These are phyloP conservation scores for Aspergillus puulaauensis DNA, from an alignment of 2,329 filamentous ascomycete genomes.

Conservation along the genomic window DNA sequence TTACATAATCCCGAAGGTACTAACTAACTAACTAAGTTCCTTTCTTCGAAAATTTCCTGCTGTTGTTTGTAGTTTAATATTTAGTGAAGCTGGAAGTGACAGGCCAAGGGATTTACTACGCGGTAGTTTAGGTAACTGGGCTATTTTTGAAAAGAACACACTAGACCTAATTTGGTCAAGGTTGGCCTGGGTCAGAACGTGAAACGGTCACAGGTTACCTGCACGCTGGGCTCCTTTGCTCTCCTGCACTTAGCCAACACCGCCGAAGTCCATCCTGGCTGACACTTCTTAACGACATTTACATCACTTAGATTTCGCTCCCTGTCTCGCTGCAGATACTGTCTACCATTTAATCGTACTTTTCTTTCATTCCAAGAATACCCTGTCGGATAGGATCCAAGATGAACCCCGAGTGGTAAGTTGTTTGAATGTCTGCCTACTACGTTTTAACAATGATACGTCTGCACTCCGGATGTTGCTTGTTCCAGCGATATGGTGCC, in stretches of 20 bases:
- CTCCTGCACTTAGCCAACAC: conserved; percentile 30
- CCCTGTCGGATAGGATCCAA: conserved; percentile 3
- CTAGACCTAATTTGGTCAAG: conserved; percentile 17
- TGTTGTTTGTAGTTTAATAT: neutral
- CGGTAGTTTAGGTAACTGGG: neutral
- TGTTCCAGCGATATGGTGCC: neutral
- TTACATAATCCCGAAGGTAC: neutral
- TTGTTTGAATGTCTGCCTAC: conserved; percentile 16
- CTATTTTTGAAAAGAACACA: conserved; percentile 12
- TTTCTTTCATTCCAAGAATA: conserved; percentile 1
- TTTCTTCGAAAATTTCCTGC: neutral
- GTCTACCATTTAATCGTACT: neutral
- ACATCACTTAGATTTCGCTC: conserved; percentile 14
- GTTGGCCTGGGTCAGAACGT: conserved; percentile 14
- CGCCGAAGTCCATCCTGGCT: conserved; percentile 22
- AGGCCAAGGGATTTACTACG: neutral
- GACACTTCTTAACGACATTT: conserved; percentile 18
- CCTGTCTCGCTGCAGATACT: conserved; percentile 7
- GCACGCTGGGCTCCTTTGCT: conserved; percentile 30
- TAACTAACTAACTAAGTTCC: neutral
- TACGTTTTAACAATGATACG: conserved; percentile 2
- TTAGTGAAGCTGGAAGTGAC: neutral
- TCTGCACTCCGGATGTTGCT: conserved; percentile 5
- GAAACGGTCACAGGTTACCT: conserved; percentile 25
- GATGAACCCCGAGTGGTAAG: conserved; percentile 53